Evolutionary conservation across 2,329 filamentous ascomycete genomes (phyloP).

Genomic region (Lecanoromycetidae sp.): DNA sequence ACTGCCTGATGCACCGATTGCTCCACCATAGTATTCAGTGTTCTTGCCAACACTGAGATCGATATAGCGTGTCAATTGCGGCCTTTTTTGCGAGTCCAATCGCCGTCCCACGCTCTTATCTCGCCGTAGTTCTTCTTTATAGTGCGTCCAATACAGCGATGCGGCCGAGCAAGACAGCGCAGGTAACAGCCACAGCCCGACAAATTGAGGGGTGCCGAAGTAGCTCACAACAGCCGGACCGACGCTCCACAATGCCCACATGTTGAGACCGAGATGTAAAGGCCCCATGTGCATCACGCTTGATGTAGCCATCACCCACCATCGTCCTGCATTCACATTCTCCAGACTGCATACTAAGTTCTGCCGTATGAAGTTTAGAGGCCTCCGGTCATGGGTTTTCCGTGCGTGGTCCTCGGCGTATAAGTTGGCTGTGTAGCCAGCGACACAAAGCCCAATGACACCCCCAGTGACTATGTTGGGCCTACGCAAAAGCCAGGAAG

Average conservation of each 20-base stretch:
- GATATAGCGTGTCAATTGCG: too few relatives aligned
- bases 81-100: background rate
- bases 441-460: constrained; percentile 1
- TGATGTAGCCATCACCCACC: constrained; percentile 8
- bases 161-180: background rate
- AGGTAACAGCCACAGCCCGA: background rate
- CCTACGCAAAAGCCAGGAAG: background rate
- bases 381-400: background rate
- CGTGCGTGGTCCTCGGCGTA: background rate
- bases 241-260: constrained; percentile 1
- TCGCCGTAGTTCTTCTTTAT: background rate
- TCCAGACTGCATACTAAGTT: constrained; percentile 2
- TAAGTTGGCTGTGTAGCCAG: background rate
- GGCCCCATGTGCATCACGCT: constrained; percentile 1
- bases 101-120: background rate
- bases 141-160: background rate
- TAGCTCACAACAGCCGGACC: background rate
- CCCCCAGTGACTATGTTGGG: background rate
- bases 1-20: background rate
- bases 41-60: too few relatives aligned
- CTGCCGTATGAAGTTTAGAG: background rate
- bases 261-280: constrained; percentile 8
- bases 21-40: background rate
- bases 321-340: constrained; percentile 6
- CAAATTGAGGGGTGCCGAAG: background rate